phyloP scores from a whole-genome alignment of 495 filamentous ascomycete genomes.

The Pyronema domesticum region DNA sequence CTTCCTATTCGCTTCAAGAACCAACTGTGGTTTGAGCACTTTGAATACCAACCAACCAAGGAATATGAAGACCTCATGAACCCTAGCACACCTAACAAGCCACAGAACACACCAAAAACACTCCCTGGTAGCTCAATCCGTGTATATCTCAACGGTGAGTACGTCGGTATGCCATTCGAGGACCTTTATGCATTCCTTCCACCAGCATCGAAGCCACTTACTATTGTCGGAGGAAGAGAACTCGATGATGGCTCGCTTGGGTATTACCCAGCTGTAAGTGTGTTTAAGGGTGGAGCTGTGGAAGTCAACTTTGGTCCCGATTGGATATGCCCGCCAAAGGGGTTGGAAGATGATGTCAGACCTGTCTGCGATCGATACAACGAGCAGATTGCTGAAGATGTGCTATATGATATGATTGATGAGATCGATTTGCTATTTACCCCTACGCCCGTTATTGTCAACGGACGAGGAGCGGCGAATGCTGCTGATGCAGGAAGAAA shows the following conservation, averaged over 20 bases:
- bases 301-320: slow-evolving; percentile 80
- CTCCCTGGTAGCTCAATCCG: slow-evolving; percentile 72
- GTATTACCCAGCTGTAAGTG: slow-evolving; percentile 85
- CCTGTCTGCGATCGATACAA: slow-evolving; percentile 65
- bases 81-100: slow-evolving; percentile 40
- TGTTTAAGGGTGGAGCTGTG: slow-evolving; percentile 77
- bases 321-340: slow-evolving; percentile 73
- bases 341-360: slow-evolving; percentile 28
- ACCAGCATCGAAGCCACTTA: slow-evolving; percentile 64
- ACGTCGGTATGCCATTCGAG: slow-evolving; percentile 74
- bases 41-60: slow-evolving; percentile 76
- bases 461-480: slow-evolving; percentile 25
- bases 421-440: slow-evolving; percentile 68
- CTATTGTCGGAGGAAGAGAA: slow-evolving; percentile 56
- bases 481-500: slow-evolving; percentile 27
- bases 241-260: slow-evolving; percentile 88
- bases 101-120: slow-evolving; percentile 43
- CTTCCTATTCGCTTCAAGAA: slow-evolving; percentile 86
- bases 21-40: slow-evolving; percentile 85
- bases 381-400: slow-evolving; percentile 90
- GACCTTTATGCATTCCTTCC: slow-evolving; percentile 84
- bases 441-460: slow-evolving; percentile 31
- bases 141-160: slow-evolving; percentile 76
- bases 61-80: slow-evolving; percentile 75
- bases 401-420: slow-evolving; percentile 79